Percentiles rank a stretch among this genome's conserved stretches.
Conservation (phyloP, 1,139 yeast species). For the Candida buenavistaensis region DNA sequence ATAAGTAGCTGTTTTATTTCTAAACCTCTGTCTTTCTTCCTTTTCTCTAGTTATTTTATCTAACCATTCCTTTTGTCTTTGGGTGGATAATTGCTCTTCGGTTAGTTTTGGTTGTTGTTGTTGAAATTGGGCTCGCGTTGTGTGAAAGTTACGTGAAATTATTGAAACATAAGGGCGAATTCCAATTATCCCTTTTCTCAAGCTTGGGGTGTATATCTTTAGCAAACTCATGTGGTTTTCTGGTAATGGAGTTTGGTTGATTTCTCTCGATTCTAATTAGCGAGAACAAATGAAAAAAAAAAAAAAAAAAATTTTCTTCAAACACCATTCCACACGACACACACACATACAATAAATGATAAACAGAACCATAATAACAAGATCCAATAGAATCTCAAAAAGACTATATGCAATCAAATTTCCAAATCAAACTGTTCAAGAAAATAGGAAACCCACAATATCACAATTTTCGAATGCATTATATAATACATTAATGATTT, state of each 20-base stretch:
- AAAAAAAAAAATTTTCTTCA: too few species aligned
- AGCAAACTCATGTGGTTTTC: background rate
- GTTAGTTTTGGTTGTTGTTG: conserved; percentile 5
- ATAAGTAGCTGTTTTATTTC: conserved; percentile 58
- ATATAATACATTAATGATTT: conserved; percentile 40
- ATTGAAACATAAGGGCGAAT: background rate
- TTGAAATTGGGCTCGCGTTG: conserved; percentile 1
- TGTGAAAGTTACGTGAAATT: background rate
- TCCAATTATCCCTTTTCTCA: background rate
- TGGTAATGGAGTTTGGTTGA: too few species aligned
- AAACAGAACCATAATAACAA: background rate
- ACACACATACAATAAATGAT: background rate
- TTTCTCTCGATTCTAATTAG: too few species aligned
- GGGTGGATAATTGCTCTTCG: conserved; percentile 2
- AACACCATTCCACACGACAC: background rate
- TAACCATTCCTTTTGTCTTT: conserved; percentile 17
- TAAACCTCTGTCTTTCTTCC: conserved; percentile 30
- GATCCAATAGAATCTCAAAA: background rate
- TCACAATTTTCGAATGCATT: conserved; percentile 41
- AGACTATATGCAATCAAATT: conserved; percentile 8
- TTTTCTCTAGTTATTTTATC: conserved; percentile 22
- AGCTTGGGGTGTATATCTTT: background rate
- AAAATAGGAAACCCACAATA: conserved; percentile 29
- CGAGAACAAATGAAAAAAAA: too few species aligned
- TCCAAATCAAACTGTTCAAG: conserved; percentile 7